A percentile compares a stretch with the other conserved stretches of the same genome.
Conservation (phyloP, 306 rosid genomes). For the Casuarina equisetifolia region DNA sequence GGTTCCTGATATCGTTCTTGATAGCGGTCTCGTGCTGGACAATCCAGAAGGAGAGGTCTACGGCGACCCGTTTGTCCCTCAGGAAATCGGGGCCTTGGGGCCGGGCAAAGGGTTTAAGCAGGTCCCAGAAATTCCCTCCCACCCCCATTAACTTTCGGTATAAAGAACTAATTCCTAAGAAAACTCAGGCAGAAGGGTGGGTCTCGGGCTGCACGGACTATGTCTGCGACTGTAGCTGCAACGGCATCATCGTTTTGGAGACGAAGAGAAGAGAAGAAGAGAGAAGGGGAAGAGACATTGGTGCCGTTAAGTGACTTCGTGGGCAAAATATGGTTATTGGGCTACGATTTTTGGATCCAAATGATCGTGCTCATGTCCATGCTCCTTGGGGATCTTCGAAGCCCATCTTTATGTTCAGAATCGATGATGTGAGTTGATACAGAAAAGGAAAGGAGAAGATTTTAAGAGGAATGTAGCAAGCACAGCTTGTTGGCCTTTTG, state of each 20-base stretch:
- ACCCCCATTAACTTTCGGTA: constrained; percentile 58
- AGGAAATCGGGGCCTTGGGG: constrained; percentile 82
- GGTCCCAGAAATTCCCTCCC: constrained; percentile 86
- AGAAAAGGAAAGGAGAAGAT: no score
- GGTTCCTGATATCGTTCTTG: constrained; percentile 51
- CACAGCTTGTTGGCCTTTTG: no score
- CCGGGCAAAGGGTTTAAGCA: constrained; percentile 71
- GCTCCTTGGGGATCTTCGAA: no score
- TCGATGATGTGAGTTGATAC: no score
- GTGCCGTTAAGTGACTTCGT: constrained; percentile 19
- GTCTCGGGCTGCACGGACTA: not conserved
- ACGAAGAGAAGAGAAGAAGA: constrained; percentile 7
- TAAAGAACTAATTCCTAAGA: constrained; percentile 21
- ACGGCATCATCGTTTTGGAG: constrained; percentile 1
- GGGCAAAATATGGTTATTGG: not conserved
- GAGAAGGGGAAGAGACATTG: not conserved
- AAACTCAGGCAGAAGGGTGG: constrained; percentile 5
- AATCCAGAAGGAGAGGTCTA: constrained; percentile 91
- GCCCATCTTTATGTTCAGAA: not conserved
- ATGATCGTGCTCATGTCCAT: not conserved
- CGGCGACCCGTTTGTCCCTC: constrained; percentile 91
- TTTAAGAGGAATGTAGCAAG: no score
- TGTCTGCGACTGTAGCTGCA: not conserved
- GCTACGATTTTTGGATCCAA: not conserved
- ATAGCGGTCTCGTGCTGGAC: constrained; percentile 80